Percentiles rank a stretch among this genome's conserved stretches.
phyloP scores from a whole-genome alignment of 331 rosid genomes.

The Telfairia occidentalis region DNA sequence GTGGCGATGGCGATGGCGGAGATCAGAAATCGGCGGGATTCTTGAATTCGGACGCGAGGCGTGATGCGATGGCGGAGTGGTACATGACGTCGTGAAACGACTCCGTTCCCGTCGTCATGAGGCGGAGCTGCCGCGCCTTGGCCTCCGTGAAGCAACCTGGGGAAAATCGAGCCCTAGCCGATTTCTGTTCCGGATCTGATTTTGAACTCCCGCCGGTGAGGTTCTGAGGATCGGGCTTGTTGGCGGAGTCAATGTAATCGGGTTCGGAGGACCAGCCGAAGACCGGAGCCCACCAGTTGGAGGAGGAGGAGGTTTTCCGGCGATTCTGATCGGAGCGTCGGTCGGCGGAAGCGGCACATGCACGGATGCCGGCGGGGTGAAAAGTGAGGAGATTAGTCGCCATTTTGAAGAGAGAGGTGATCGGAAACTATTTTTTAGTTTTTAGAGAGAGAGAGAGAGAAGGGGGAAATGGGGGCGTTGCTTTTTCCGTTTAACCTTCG shows the following conservation, averaged over 20 bases:
- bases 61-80: constrained; percentile 84
- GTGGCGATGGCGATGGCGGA: background rate
- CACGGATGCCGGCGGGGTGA: constrained; percentile 29
- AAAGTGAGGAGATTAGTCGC: constrained; percentile 10
- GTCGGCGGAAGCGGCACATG: constrained; percentile 31
- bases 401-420: background rate
- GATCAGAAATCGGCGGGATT: constrained; percentile 30
- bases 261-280: constrained; percentile 83
- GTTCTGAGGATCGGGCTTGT: constrained; percentile 6
- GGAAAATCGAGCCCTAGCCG: constrained; percentile 29
- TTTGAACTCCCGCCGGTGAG: constrained; percentile 9
- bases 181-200: constrained; percentile 7
- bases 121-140: constrained; percentile 77
- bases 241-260: constrained; percentile 52
- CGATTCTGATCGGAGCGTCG: constrained; percentile 22
- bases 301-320: constrained; percentile 21
- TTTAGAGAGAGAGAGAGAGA: background rate
- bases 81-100: constrained; percentile 83
- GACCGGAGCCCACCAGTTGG: constrained; percentile 71
- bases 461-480: background rate
- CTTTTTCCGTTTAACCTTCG: background rate
- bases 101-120: constrained; percentile 42
- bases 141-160: constrained; percentile 79
- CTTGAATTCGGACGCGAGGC: constrained; percentile 77
- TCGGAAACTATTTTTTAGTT: background rate